A percentile compares a stretch with the other conserved stretches of the same genome.
Evolutionary conservation across 2,329 filamentous ascomycete genomes (phyloP).

Genomic region (Fusarium sp.): DNA sequence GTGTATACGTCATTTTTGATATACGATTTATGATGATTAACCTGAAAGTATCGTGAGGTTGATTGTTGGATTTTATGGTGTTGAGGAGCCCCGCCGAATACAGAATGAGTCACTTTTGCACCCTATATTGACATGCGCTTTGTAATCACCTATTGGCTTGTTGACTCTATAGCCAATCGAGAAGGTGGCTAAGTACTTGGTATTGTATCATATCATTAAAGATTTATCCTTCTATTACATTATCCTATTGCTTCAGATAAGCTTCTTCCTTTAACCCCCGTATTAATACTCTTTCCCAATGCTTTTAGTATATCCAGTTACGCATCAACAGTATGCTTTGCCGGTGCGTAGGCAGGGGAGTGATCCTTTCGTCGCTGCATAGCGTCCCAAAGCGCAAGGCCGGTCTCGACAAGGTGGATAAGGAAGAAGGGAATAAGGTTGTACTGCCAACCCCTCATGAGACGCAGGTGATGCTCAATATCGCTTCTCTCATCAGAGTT

Average conservation of each 20-base stretch:
- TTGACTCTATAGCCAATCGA: background rate
- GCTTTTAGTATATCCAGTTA: background rate
- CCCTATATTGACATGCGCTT: conserved; percentile 21
- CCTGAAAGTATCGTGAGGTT: background rate
- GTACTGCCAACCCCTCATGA: conserved; percentile 49
- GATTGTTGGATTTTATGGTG: conserved; percentile 16
- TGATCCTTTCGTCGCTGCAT: conserved; percentile 25
- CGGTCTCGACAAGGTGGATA: conserved; percentile 44
- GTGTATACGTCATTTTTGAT: conserved; percentile 52
- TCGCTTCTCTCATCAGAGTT: conserved; percentile 28
- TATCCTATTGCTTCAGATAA: background rate
- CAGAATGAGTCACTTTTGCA: conserved; percentile 25
- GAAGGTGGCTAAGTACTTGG: background rate
- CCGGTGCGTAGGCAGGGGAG: background rate
- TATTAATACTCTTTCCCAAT: background rate
- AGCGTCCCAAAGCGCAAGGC: conserved; percentile 42
- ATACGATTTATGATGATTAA: background rate
- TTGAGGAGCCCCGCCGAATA: conserved; percentile 5
- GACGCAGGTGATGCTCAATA: conserved; percentile 40
- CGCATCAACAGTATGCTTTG: conserved; percentile 17
- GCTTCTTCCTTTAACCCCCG: background rate
- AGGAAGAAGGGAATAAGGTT: conserved; percentile 50
- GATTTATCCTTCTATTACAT: background rate
- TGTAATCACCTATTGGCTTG: conserved; percentile 11
- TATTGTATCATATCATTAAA: conserved; percentile 6